Conservation (phyloP, 208 protist species). For the Leishmania braziliensis region DNA sequence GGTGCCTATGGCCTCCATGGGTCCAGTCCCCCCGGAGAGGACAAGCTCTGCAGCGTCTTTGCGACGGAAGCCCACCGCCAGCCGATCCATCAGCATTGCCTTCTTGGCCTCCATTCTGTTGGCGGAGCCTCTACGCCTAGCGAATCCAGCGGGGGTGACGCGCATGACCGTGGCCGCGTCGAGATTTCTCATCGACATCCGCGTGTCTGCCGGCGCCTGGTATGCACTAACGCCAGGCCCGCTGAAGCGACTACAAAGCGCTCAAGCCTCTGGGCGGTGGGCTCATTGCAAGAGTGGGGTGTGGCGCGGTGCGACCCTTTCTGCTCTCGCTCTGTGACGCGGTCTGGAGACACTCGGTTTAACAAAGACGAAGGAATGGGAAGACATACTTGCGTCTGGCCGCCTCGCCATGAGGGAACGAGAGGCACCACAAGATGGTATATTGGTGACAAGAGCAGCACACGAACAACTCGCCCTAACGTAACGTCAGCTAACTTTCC, state of each 20-base stretch:
- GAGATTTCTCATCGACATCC: slow-evolving; percentile 21
- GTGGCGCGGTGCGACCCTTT: background rate
- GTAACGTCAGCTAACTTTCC: no score
- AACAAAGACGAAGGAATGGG: background rate
- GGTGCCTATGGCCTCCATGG: slow-evolving; percentile 32
- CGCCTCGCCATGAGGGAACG: background rate
- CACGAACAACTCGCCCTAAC: background rate
- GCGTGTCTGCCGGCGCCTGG: slow-evolving; percentile 37
- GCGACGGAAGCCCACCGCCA: slow-evolving; percentile 27
- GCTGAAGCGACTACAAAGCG: slow-evolving; percentile 12
- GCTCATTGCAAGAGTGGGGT: slow-evolving; percentile 30
- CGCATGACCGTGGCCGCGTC: slow-evolving; percentile 17
- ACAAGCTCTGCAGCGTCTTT: slow-evolving; percentile 12
- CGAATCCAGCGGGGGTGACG: slow-evolving; percentile 12
- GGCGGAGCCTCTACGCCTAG: background rate
- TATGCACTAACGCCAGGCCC: slow-evolving; percentile 32
- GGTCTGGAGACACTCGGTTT: background rate
- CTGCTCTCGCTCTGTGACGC: slow-evolving; percentile 8
- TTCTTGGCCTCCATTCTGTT: slow-evolving; percentile 22
- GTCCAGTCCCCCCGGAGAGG: slow-evolving; percentile 2
- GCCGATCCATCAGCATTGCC: slow-evolving; percentile 29
- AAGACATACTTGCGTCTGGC: background rate
- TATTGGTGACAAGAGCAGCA: background rate
- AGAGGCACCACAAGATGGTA: background rate
- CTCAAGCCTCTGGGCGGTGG: slow-evolving; percentile 37